Base-by-base conservation (phyloP, 345 rosid genomes). In the Pelargonium nanum region DNA sequence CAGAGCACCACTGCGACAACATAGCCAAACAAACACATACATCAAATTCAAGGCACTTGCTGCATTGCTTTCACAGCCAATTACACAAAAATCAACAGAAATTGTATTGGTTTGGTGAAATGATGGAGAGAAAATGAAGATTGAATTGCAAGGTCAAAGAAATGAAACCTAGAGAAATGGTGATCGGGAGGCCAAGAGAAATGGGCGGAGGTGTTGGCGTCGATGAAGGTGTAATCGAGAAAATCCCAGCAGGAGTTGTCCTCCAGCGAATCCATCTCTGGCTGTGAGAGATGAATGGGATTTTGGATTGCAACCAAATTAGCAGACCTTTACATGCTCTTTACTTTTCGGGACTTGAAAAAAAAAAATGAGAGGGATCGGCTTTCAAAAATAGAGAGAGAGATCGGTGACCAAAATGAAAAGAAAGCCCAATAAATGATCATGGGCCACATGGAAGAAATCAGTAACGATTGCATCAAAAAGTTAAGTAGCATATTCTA, bases 231-330 rank as follows among this genome's bases (percentile, higher is more conserved):
- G 51, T 58, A 69, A 68, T 78, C 73, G 63, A 78, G 75, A 54
- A 70, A 77, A 65, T 73, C 75, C 81, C 72, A 77, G 54, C 66
- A 63, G 66, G 45, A 30, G 4, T 26, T 32, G 54, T 68, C 72
- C 19, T 59, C 68, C 30, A 55, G 32, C 12, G 71, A 22, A 58
- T 75, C 75, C 77, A 72, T 72, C 22, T 30, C 25, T 1, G 69
- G 13, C 15, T 53, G 6, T 22, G 22, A 52, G 51, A 56, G 30
- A 9, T 6, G 52, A 13, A 45, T 19, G 12, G 5, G 66, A 34
- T 20, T 24, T 54, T 22, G 34, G 16, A 26, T 34, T 34, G 4
- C 6, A 5, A 5, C 45, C 34, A 28, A 28, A 28, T 4, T 3
- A 28, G 34, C 34, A 28, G 34, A 28, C 34, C 45, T 34, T 34